Conservation (phyloP, 1,284 basidiomycete genomes). For the Vanrija sp. region DNA sequence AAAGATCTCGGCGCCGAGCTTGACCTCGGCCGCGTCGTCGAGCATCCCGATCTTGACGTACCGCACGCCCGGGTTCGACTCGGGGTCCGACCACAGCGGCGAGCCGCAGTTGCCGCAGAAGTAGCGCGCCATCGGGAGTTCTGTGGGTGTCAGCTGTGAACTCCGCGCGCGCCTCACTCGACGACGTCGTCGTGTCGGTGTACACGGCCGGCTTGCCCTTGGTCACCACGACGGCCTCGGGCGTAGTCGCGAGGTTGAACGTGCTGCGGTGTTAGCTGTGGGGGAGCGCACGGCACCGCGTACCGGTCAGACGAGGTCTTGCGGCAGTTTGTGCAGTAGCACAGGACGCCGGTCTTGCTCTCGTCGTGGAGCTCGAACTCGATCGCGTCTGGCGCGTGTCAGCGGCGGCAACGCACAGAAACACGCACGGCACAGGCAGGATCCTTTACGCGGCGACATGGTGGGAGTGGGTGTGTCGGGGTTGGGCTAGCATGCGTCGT, state of each 20-base stretch:
- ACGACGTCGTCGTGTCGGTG: constrained; percentile 2
- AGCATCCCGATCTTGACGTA: constrained; percentile 4
- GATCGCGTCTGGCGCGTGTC: constrained; percentile 1
- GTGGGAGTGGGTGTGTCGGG: too few species aligned
- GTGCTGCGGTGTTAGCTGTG: constrained; percentile 7
- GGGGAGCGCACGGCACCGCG: background rate
- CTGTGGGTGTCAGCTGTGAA: too few species aligned
- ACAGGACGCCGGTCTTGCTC: constrained; percentile 3
- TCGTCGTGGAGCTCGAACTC: constrained; percentile 7
- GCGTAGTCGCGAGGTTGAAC: constrained; percentile 6
- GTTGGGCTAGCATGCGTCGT: too few species aligned
- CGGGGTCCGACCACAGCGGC: constrained; percentile 13
- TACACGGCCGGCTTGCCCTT: constrained; percentile 13
- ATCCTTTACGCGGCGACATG: too few species aligned
- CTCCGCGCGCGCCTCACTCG: background rate
- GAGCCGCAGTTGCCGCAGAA: constrained; percentile 16
- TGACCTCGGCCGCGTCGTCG: too few species aligned
- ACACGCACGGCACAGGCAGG: too few species aligned
- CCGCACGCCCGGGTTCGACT: background rate
- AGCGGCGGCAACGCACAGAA: too few species aligned
- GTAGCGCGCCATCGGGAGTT: constrained; percentile 7
- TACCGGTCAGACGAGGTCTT: constrained; percentile 5
- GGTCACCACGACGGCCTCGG: constrained; percentile 4
- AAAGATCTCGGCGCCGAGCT: too few species aligned
- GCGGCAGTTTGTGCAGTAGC: constrained; percentile 10